Base-by-base conservation (phyloP, 2,329 filamentous ascomycete species). In the Sporothrix globosa region DNA sequence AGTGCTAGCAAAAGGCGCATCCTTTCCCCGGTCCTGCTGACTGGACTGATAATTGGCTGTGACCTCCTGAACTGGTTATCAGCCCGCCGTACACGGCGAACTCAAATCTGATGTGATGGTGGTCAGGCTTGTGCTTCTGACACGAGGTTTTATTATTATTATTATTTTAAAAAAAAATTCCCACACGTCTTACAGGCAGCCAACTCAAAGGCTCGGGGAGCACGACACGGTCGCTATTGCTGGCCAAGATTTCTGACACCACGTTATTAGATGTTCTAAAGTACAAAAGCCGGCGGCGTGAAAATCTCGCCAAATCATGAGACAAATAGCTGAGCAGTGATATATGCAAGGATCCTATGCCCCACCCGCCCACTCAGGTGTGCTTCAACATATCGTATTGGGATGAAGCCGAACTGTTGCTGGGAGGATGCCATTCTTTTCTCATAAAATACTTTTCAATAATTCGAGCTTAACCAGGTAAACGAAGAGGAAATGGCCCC, bases 1-100 rank as follows among this genome's bases (percentile, higher is more conserved):
- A 4, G 27, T 30, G 27, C 27, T 30, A 30, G 27, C 27, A 30
- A 30, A 30, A 4, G 27, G 27, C 27, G 27, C 27, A 30, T 4
- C 34, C 34, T 34, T 54, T 27, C 56, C 9, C 54, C n/a, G 19
- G 34, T 27, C 34, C 52, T 54, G 58, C n/a, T 63, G 58, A 46
- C 58, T 17, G 7, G 39, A 39, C 46, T 46, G 6, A 27, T 10
- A 13, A 27, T 63, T 46, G 39, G 7, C 58, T 63, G 58, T 21
- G 13, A 53, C 46, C 24, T 66, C 46, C 63, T 53, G 11, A 2
- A 66, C 21, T 21, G 27, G 63, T 27, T 19, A 66, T 66, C 63
- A 66, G 46, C 39, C 46, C 46, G 52, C n/a, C 56, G 46, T 46
- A 14, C 24, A 66, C 24, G 9, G 61, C 61, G 61, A 66, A 3